Percentiles rank a stretch among this genome's conserved stretches.
phyloP scores from a whole-genome alignment of 768 basidiomycete species.

The Tylopilus subfusipes region DNA sequence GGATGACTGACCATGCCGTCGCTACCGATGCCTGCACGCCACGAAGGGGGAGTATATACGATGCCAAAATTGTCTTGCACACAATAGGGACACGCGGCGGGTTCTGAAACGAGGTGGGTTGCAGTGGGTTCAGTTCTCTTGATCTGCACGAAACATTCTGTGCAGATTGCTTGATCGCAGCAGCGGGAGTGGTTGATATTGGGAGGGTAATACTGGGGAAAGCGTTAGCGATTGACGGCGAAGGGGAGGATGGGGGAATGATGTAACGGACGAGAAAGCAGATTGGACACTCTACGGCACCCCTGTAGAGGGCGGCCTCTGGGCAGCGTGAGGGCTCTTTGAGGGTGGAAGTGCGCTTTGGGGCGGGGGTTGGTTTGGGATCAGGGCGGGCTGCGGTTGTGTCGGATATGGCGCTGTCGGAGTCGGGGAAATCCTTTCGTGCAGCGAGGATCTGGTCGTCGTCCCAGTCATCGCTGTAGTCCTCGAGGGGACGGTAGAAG shows the following conservation, averaged over 20 bases:
- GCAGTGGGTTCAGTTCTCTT: slow-evolving; percentile 93
- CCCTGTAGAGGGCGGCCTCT: slow-evolving; percentile 79
- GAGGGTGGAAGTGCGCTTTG: slow-evolving; percentile 51
- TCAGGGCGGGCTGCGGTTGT: slow-evolving; percentile 33
- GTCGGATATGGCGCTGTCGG: slow-evolving; percentile 44
- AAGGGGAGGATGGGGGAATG: slow-evolving; percentile 14
- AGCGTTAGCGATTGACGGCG: slow-evolving; percentile 20
- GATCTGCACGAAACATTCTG: slow-evolving; percentile 99
- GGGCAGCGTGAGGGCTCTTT: slow-evolving; percentile 65
- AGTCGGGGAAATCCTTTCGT: slow-evolving; percentile 62
- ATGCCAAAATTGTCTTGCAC: slow-evolving; percentile 97
- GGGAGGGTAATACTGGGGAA: slow-evolving; percentile 84
- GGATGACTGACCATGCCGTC: slow-evolving; percentile 67
- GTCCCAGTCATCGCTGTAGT: slow-evolving; percentile 86
- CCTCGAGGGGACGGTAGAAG: slow-evolving; percentile 94
- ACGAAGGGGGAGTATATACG: slow-evolving; percentile 76
- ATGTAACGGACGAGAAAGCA: slow-evolving; percentile 82
- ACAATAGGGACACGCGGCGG: slow-evolving; percentile 96
- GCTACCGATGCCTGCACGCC: slow-evolving; percentile 76
- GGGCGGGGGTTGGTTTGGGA: slow-evolving; percentile 29
- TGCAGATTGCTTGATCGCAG: slow-evolving; percentile 98
- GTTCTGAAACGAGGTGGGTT: slow-evolving; percentile 94
- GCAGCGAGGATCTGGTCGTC: slow-evolving; percentile 83
- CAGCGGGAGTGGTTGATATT: slow-evolving; percentile 98
- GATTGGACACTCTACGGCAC: slow-evolving; percentile 93